Conservation (phyloP, 768 basidiomycete genomes). For the Dioszegia crocea region DNA sequence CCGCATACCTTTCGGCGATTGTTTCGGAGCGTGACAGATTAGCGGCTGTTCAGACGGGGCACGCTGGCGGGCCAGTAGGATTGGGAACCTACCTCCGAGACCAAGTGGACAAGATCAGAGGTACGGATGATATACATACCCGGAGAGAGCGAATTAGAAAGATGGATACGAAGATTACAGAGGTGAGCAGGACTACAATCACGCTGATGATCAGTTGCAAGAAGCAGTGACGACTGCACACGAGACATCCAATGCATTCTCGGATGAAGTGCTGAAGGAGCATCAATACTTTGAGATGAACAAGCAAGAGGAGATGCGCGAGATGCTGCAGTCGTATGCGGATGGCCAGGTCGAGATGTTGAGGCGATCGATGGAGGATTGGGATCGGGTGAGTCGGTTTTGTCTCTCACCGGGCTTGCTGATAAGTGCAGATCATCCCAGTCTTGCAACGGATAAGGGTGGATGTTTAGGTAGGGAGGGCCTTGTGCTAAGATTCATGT, state of each 20-base stretch:
- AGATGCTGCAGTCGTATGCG: constrained; percentile 79
- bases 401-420: background rate
- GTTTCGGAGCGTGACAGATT: constrained; percentile 88
- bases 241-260: constrained; percentile 94
- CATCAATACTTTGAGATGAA: constrained; percentile 82
- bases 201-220: constrained; percentile 63
- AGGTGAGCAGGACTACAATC: constrained; percentile 57
- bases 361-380: constrained; percentile 92
- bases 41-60: constrained; percentile 82
- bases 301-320: constrained; percentile 96
- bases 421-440: constrained; percentile 14
- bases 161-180: constrained; percentile 89
- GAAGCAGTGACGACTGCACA: constrained; percentile 93
- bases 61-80: constrained; percentile 69
- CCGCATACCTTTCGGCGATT: constrained; percentile 88
- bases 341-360: constrained; percentile 96
- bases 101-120: constrained; percentile 82
- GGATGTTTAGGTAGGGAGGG: constrained; percentile 6
- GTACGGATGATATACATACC: constrained; percentile 87
- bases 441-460: constrained; percentile 19
- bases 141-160: constrained; percentile 91
- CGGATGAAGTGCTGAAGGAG: constrained; percentile 87
- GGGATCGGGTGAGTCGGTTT: constrained; percentile 59
- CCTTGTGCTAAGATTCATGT: too few species aligned
- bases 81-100: constrained; percentile 86